These are phyloP conservation scores for Eucalyptus erythrocorys DNA, from an alignment of 345 rosid species.

Conservation along the genomic window DNA sequence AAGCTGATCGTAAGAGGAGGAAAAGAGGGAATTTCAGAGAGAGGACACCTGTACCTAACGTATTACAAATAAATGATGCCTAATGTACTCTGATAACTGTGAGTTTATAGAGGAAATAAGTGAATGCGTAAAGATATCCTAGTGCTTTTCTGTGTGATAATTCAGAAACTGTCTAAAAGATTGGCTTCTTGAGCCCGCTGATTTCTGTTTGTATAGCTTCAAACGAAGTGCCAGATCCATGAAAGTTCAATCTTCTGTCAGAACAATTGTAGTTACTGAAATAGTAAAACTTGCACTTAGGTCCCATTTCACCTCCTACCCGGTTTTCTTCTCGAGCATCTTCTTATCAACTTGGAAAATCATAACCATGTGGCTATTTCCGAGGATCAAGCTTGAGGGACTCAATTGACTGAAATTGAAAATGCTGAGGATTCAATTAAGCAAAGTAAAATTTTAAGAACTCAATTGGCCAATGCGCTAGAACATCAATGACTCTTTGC, in stretches of 20 bases:
- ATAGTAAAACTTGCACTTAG: not conserved
- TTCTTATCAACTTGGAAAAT: not conserved
- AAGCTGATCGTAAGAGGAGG: not conserved
- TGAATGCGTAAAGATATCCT: not conserved
- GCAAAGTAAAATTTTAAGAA: not conserved
- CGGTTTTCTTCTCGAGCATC: not conserved
- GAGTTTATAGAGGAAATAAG: not conserved
- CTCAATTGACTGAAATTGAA: not conserved
- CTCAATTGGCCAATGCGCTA: not conserved
- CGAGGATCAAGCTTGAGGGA: not conserved
- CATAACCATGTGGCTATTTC: not conserved
- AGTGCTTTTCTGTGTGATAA: not conserved
- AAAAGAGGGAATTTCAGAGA: not conserved
- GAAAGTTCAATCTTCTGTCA: not conserved
- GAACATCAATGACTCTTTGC: not conserved
- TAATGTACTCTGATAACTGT: not conserved
- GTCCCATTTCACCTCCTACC: not conserved
- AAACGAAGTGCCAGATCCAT: not conserved
- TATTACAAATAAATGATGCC: not conserved
- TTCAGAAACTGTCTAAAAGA: not conserved
- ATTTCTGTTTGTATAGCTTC: not conserved
- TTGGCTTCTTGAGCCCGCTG: not conserved
- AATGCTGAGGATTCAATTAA: not conserved
- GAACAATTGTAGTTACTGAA: not conserved
- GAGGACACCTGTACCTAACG: not conserved